phyloP scores from a whole-genome alignment of 768 basidiomycete species.

The Psilocybe cyanescens region DNA sequence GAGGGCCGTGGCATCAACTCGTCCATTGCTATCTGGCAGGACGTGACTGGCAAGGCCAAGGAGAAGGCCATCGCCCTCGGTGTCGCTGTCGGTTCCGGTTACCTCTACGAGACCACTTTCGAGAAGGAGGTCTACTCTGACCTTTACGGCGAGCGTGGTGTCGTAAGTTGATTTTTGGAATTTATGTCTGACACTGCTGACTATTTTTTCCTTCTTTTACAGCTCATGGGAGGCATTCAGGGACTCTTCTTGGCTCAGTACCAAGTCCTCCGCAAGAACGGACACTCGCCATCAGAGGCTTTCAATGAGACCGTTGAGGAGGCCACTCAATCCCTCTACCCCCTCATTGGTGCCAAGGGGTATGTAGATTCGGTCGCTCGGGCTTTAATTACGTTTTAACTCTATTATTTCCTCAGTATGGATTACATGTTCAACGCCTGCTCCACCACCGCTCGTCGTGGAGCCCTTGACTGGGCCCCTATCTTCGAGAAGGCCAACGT shows the following conservation, averaged over 20 bases:
- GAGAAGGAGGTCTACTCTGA: slow-evolving; percentile 99
- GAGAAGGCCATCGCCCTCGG: slow-evolving; percentile 96
- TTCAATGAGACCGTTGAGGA: slow-evolving; percentile 99
- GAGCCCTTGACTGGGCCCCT: slow-evolving; percentile 99
- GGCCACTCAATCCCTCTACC: slow-evolving; percentile 98
- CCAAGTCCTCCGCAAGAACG: slow-evolving; percentile 95
- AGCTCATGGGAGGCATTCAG: slow-evolving; percentile 99
- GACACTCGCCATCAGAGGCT: slow-evolving; percentile 96
- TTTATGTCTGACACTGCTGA: slow-evolving; percentile 2
- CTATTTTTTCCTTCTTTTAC: slow-evolving; percentile 14
- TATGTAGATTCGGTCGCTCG: slow-evolving; percentile 29
- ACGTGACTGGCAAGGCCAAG: slow-evolving; percentile 96
- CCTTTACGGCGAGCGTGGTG: slow-evolving; percentile 99
- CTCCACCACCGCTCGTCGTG: slow-evolving; percentile 98
- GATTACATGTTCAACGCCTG: slow-evolving; percentile 99
- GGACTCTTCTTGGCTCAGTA: slow-evolving; percentile 99
- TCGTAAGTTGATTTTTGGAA: slow-evolving; percentile 59
- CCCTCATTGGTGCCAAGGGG: slow-evolving; percentile 95
- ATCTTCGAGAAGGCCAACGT: slow-evolving; percentile 93
- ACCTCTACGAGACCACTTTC: slow-evolving; percentile 99
- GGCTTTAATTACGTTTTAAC: neutral
- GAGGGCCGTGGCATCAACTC: slow-evolving; percentile 99
- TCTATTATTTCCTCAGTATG: slow-evolving; percentile 59
- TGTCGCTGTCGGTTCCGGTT: slow-evolving; percentile 94
- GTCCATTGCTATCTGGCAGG: slow-evolving; percentile 93